Conservation (phyloP, 2,329 filamentous ascomycete species). For the Ascochyta fabae region DNA sequence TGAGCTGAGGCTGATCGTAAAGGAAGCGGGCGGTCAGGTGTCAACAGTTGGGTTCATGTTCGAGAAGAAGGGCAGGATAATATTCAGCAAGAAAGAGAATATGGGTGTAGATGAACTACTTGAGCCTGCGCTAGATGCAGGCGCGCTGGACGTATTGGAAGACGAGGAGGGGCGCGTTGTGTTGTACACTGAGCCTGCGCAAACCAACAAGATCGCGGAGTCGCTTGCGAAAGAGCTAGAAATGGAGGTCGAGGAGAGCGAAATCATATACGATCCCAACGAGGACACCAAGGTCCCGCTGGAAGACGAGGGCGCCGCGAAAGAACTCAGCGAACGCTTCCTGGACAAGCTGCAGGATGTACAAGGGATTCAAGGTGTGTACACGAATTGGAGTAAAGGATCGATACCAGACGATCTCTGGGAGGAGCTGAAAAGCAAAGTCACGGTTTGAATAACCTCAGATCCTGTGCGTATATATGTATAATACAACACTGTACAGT, state of each 20-base stretch:
- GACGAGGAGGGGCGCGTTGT: slow-evolving; percentile 74
- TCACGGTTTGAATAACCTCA: slow-evolving; percentile 36
- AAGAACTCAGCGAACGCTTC: slow-evolving; percentile 64
- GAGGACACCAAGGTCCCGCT: slow-evolving; percentile 75
- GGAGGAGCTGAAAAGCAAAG: slow-evolving; percentile 48
- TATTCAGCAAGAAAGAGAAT: slow-evolving; percentile 67
- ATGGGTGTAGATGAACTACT: slow-evolving; percentile 73
- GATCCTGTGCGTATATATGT: slow-evolving; percentile 28
- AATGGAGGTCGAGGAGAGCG: slow-evolving; percentile 73
- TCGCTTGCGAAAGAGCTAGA: slow-evolving; percentile 67
- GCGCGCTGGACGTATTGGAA: slow-evolving; percentile 74
- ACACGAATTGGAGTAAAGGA: slow-evolving; percentile 67
- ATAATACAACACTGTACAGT: slow-evolving; percentile 39
- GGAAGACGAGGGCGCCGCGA: slow-evolving; percentile 62
- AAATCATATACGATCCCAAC: slow-evolving; percentile 86
- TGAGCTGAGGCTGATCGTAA: slow-evolving; percentile 74
- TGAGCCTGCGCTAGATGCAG: slow-evolving; percentile 83
- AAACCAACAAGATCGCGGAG: slow-evolving; percentile 69
- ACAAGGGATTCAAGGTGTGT: slow-evolving; percentile 80
- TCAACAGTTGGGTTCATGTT: slow-evolving; percentile 86
- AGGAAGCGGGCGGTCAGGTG: slow-evolving; percentile 71
- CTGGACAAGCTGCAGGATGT: slow-evolving; percentile 68
- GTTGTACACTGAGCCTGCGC: slow-evolving; percentile 71
- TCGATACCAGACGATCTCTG: slow-evolving; percentile 47
- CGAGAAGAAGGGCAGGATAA: slow-evolving; percentile 75